Base-by-base conservation (phyloP, 202 grass and related monocot species). In the Sporobolus alterniflorus region DNA sequence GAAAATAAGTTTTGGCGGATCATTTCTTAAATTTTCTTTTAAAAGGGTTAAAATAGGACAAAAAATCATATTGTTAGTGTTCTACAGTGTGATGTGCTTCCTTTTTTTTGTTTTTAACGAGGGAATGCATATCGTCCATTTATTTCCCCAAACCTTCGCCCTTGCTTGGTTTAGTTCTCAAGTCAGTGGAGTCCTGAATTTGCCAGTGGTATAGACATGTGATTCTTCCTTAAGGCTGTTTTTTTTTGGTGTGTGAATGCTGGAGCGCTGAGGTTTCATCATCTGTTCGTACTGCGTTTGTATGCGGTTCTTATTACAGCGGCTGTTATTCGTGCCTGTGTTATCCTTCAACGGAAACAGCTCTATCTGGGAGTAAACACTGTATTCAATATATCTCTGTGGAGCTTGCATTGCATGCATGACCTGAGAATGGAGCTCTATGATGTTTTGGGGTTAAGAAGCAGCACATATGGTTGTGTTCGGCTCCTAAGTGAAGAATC, bases 161-260 rank as follows among this genome's bases (percentile, higher is more conserved):
- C 13, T 70, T 40, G 36, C 51, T 74, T 29, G 82, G 32, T 75
- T 62, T 65, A 76, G 49, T 79, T 40, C 21, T 11, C 34, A 16
- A 10, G 75, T 82, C 9, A 41, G 36, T 71, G 46, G n/a, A 75
- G 34, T 76, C 76, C 12, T 77, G 41, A 42, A 85, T n/a, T 46
- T 67, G 51, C 6, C 16, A 22, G 55, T 76, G 28, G 6, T 60
- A 25, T 17, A 52, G 43, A 47, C 26, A 41, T 76, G 70, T 57
- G 30, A 65, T 76, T 71, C 29, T 51, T 51, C 21, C 21, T 51
- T 14, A 51, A 51, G 48, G 14, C 17, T 62, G 13, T 31, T 17
- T 25, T 30, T 31, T 43, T 80, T 69, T 69, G 16, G 28, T 69
- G 28, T 69, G 51, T 67, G 34, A 42, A 57, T 33, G 36, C 18